A percentile compares a stretch with the other conserved stretches of the same genome.
phyloP scores from a whole-genome alignment of 306 rosid species.

The Lathyrus aphaca region DNA sequence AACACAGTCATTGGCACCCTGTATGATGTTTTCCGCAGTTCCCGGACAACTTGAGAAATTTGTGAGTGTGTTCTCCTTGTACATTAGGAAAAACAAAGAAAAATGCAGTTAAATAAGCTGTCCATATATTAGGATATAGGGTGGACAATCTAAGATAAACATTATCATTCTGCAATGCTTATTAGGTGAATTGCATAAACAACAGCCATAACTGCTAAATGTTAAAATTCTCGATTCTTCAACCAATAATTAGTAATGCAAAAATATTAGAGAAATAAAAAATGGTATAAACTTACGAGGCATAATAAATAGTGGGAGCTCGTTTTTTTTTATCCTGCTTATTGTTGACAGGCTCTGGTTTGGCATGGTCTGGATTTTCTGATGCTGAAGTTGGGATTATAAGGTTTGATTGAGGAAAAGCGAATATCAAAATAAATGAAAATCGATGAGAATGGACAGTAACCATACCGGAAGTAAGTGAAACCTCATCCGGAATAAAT shows the following conservation, averaged over 20 bases:
- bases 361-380: constrained; percentile 38
- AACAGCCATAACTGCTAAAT: background rate
- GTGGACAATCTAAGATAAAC: background rate
- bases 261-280: no score
- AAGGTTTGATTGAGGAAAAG: background rate
- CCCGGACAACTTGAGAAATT: constrained; percentile 85
- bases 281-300: constrained; percentile 63
- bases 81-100: constrained; percentile 31
- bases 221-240: background rate
- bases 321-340: constrained; percentile 62
- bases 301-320: constrained; percentile 74
- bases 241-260: background rate
- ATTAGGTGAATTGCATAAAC: constrained; percentile 10
- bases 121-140: constrained; percentile 13
- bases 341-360: constrained; percentile 38
- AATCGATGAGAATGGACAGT: background rate
- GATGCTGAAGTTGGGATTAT: constrained; percentile 38
- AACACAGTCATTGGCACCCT: constrained; percentile 89
- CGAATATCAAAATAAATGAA: background rate
- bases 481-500: constrained; percentile 61
- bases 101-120: constrained; percentile 19
- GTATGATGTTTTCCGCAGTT: constrained; percentile 79
- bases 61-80: constrained; percentile 97
- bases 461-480: constrained; percentile 48
- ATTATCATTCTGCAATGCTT: background rate